Evolutionary conservation across 495 filamentous ascomycete species (phyloP).

Genomic region (Penicillium riverlandense): DNA sequence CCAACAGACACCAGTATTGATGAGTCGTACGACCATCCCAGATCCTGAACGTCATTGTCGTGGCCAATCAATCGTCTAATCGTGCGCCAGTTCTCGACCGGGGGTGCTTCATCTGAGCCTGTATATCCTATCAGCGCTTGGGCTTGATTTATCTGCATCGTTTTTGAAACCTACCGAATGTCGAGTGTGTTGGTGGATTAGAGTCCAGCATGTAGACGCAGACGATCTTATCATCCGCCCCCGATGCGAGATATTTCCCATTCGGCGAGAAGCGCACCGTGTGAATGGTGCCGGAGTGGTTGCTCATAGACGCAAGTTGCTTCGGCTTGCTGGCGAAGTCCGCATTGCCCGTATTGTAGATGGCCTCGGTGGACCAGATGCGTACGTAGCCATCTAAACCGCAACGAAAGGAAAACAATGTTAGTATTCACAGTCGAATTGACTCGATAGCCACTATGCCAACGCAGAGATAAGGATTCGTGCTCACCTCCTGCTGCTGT

Average conservation of each 20-base stretch:
- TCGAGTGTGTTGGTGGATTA: slow-evolving; percentile 64
- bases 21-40: slow-evolving; percentile 94
- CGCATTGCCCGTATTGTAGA: slow-evolving; percentile 67
- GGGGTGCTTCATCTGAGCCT: slow-evolving; percentile 86
- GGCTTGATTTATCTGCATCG: background rate
- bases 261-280: slow-evolving; percentile 93
- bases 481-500: slow-evolving; percentile 83
- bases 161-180: slow-evolving; percentile 57
- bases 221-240: slow-evolving; percentile 97
- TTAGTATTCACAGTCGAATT: slow-evolving; percentile 1
- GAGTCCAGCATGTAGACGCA: slow-evolving; percentile 90
- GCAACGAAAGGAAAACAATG: slow-evolving; percentile 2
- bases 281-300: slow-evolving; percentile 95
- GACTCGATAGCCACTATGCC: too few species aligned
- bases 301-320: slow-evolving; percentile 95
- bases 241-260: slow-evolving; percentile 87
- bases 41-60: slow-evolving; percentile 97
- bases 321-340: slow-evolving; percentile 66
- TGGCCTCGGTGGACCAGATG: slow-evolving; percentile 94
- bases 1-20: slow-evolving; percentile 94
- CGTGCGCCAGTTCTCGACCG: slow-evolving; percentile 96
- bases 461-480: background rate
- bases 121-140: slow-evolving; percentile 8
- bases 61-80: slow-evolving; percentile 88
- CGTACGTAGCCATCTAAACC: slow-evolving; percentile 83